Base-by-base conservation (phyloP, 257 asterid species). In the Apocynum venetum region DNA sequence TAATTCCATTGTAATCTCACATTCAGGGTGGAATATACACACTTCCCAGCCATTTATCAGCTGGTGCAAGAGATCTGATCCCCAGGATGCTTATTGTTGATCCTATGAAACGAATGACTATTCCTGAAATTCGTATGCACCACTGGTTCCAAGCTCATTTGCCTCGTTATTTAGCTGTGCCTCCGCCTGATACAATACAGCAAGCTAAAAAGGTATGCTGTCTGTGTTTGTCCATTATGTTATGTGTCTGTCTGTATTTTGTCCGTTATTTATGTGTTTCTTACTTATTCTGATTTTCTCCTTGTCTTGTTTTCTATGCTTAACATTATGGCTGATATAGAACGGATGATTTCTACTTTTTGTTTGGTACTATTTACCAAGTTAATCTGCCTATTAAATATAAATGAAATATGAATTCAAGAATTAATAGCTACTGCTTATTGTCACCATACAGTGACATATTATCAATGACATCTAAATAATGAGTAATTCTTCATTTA, bases 21-120 rank as follows among this genome's bases (percentile, higher is more conserved):
- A 74, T 78, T 73, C 72, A 94, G 97, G 97, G 97, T 77, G 97
- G 97, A 73, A 90, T 94, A 80, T 94, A 92, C 82, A 92, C 98
- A 19, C 96, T 94, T 82, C 98, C 98, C 12, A 88, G 98, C 86
- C 98, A 94, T 86, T 89, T 94, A 85, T 92, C 98, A 75, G 81
- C 93, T 71, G 86, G 91, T 80, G 98, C 97, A 51, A 90, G 97
- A 81, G 97, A 94, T 85, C 81, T 94, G 86, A 92, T 94, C 76
- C 97, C 94, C 72, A 92, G 96, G 86, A 87, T 92, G 98, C 98
- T 94, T 78, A 79, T 94, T 65, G 98, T 94, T 65, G 97, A 94
- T 81, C 97, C 98, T 31, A 87, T 88, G 97, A 94, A 92, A 80
- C 91, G 97, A 81, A 89, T 92, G 85, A 94, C 96, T 72, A 92